Percentiles rank a stretch among this genome's conserved stretches.
Conservation (phyloP, 2,329 filamentous ascomycete genomes). For the Trematosphaeria pertusa region DNA sequence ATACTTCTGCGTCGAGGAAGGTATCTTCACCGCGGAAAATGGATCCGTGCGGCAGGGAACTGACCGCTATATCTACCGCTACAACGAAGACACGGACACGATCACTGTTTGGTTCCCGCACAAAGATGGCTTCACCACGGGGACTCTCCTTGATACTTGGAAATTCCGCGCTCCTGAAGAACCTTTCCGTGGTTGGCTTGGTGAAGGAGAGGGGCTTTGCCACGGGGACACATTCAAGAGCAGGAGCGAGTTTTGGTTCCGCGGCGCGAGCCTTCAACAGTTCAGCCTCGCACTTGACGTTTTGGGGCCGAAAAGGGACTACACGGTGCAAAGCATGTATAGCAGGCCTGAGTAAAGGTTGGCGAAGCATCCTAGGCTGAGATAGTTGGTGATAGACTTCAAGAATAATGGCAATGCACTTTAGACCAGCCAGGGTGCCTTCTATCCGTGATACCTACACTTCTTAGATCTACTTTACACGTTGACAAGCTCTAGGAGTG, state of each 20-base stretch:
- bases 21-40: conserved; percentile 66
- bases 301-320: conserved; percentile 76
- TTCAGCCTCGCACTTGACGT: conserved; percentile 67
- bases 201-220: conserved; percentile 73
- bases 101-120: conserved; percentile 78
- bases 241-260: conserved; percentile 68
- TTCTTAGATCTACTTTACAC: no score
- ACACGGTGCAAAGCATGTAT: conserved; percentile 55
- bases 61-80: conserved; percentile 75
- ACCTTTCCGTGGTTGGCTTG: conserved; percentile 62
- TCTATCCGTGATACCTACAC: no score
- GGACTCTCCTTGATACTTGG: conserved; percentile 79
- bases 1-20: conserved; percentile 72
- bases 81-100: conserved; percentile 64
- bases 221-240: conserved; percentile 75
- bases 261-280: conserved; percentile 28
- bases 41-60: conserved; percentile 66
- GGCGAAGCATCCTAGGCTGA: not conserved
- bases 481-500: no score
- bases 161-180: conserved; percentile 59
- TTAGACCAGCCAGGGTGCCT: no score
- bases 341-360: conserved; percentile 18
- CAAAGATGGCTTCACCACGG: conserved; percentile 72
- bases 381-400: no score
- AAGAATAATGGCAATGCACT: no score